Evolutionary conservation across 2,329 filamentous ascomycete species (phyloP).

Genomic region (Arthrobotrys musiformis): DNA sequence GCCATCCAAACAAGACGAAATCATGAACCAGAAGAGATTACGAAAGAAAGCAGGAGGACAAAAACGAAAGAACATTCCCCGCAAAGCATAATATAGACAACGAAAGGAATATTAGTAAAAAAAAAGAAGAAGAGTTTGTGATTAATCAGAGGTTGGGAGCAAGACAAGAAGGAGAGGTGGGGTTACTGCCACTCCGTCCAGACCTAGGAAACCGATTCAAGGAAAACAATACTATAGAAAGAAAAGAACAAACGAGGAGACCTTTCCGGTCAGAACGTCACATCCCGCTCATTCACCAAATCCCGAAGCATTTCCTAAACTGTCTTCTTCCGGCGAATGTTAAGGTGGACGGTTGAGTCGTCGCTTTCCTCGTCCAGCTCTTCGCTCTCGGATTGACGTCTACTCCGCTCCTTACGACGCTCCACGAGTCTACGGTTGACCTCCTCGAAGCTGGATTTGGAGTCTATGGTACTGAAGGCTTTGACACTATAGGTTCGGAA

Average conservation of each 20-base stretch:
- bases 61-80: not conserved
- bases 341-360: constrained; percentile 59
- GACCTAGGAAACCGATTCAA: not conserved
- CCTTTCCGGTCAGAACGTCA: constrained; percentile 37
- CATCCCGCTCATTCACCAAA: constrained; percentile 50
- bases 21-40: constrained; percentile 25
- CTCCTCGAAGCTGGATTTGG: constrained; percentile 54
- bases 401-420: constrained; percentile 65
- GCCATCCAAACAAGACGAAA: constrained; percentile 8
- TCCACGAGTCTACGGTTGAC: constrained; percentile 67
- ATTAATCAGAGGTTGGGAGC: constrained; percentile 36
- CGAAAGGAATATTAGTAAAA: constrained; percentile 20
- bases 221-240: not conserved
- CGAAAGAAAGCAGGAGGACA: constrained; percentile 28
- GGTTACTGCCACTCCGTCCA: not conserved
- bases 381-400: constrained; percentile 56
- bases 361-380: constrained; percentile 60
- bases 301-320: constrained; percentile 52
- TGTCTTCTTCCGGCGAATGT: constrained; percentile 55
- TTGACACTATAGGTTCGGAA: constrained; percentile 68
- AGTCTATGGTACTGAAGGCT: constrained; percentile 63
- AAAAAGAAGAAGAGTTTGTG: not conserved
- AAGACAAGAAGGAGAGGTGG: constrained; percentile 30
- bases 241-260: not conserved
- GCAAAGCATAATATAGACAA: constrained; percentile 11